Base-by-base conservation (phyloP, 352 stramenopile species). In the Globisporangium irregulare region DNA sequence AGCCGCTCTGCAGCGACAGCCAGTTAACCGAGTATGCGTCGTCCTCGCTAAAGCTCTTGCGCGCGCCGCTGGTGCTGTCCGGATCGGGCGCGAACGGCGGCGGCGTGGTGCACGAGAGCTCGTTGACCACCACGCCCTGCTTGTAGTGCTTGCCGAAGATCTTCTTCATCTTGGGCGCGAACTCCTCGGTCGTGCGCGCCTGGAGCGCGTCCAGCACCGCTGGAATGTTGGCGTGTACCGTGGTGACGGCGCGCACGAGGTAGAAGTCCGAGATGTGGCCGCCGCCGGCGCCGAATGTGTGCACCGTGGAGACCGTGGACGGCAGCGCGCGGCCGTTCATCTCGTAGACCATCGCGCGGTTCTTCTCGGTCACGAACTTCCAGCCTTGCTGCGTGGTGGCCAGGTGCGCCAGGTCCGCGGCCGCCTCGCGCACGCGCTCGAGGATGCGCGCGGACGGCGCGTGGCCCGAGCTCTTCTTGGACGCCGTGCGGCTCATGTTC, bases 11-110 rank as follows among this genome's bases (percentile, higher is more conserved):
- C 46, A 92, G 76, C 38, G 82, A 74, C 43, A 92, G 66, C 84
- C 84, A 92, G 60, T 90, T 80, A 63, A 90, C 84, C 18, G 72
- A 76, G 70, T 90, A 92, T 38, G 78, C 78, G 70, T 92, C 84
- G 56, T 92, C 82, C 56, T 92, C 75, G 10, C 67, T 80, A 64
- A 76, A 87, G 54, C 71, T 84, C 32, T 70, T 36, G 36, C 66
- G 66, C 25, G 57, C 59, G 43, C 71, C 66, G 20, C 3, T 34
- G 2, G 59, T 32, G 48, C 71, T 66, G 24, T 82, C 72, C 2
- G 66, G 68, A 54, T 83, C 73, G 4, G 70, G 55, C 3, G 76
- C 78, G 32, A 86, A 84, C 4, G 80, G 77, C 27, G 79, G 82
- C 29, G 84, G 82, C 10, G 77, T 80, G 20, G 79, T 81, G 62